Conservation (phyloP, 306 rosid species). For the Sechiopsis laciniata region DNA sequence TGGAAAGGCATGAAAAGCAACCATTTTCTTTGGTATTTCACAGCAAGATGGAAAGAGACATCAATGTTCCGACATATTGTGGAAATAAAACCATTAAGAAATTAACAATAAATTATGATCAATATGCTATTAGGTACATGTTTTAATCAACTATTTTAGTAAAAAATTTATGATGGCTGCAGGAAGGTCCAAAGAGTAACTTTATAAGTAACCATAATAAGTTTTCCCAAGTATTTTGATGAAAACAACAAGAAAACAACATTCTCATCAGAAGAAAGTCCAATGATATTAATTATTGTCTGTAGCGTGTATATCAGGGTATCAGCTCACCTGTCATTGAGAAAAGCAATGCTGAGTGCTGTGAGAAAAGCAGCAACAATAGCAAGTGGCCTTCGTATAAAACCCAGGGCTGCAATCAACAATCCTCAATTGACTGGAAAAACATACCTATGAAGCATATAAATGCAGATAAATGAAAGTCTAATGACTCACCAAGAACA, state of each 20-base stretch:
- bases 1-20: not conserved
- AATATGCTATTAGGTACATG: not conserved
- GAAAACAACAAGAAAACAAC: not conserved
- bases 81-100: not conserved
- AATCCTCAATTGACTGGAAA: constrained; percentile 8
- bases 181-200: no score
- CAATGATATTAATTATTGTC: not conserved
- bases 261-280: constrained; percentile 6
- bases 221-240: not conserved
- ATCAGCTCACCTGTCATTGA: constrained; percentile 73
- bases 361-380: constrained; percentile 75
- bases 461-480: not conserved
- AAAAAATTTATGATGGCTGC: no score
- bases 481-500: constrained; percentile 65
- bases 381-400: constrained; percentile 76
- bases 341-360: constrained; percentile 81
- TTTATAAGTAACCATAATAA: no score
- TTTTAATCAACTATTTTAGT: no score
- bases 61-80: not conserved
- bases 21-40: not conserved
- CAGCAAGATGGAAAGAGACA: not conserved
- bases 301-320: not conserved
- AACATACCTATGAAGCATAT: not conserved
- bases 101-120: not conserved
- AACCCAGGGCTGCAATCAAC: constrained; percentile 69